Evolutionary conservation across 768 basidiomycete genomes (phyloP), one percentile per base, ranked within the genome.

Genomic region (Chalciporus chontae): DNA sequence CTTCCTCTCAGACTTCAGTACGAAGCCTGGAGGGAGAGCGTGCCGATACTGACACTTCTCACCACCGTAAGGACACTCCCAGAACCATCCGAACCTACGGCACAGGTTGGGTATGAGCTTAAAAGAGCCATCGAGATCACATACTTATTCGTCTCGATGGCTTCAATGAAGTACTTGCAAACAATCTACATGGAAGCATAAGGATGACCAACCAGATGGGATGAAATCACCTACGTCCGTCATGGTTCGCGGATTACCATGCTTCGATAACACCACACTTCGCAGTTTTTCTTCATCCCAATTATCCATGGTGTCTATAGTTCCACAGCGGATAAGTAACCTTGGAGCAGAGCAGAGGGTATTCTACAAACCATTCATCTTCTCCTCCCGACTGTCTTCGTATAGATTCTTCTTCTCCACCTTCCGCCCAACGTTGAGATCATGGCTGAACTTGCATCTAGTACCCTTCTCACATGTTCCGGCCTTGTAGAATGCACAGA

Each of bases 401-500:
- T 99, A 99, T 61, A 99, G 63, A 67, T 94, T 92, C 76, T 85
- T 91, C 81, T 98, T 99, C 67, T 93, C 90, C 41, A 89, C 87
- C 70, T 94, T 97, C 53, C 96, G 74, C 7, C 81, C 94, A 31
- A 95, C 81, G 58, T 97, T 79, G 52, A 85, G 62, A 73, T 98
- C 86, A 68, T 99, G 96, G 56, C 93, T 94, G 72, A 96, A 98
- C 76, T 95, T 97, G 74, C 96, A 98, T 73, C 91, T 92, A 67
- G 59, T 82, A 21, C 92, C 95, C 76, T 97, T 98, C 21, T 95
- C 93, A 64, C 95, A 99, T 43, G 71, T 77, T 4, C 95, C 94
- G 11, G 89, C 86, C 71, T 97, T 97, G 78, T 77, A 94, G 75
- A 85, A 97, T 23, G 78, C 85, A 66, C 96, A 98, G 29, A 98